Base-by-base conservation (phyloP, 23 red algal species). In the Gracilaria gracilis region DNA sequence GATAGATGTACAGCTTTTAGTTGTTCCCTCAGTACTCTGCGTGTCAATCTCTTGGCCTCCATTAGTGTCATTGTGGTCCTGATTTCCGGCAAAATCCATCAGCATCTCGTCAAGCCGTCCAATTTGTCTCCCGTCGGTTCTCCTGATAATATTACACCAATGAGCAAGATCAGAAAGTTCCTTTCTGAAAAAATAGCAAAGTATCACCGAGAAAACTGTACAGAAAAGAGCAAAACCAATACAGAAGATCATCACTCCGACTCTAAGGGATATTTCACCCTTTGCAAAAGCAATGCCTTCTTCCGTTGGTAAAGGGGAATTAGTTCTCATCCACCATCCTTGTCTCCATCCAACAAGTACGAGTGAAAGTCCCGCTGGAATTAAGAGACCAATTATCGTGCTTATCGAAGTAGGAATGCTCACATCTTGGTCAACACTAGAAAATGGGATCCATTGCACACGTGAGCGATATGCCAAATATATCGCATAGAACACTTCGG, bases 321-420 rank as follows among this genome's bases (percentile, higher is more conserved):
- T 46, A 36, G 69, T 42, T 42, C 17, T 74, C 69, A 74, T 74
- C 69, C 69, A 74, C 69, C 69, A 74, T 24, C 69, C 24, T 42
- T 74, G 36, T 74, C 39, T 36, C 69, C 69, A 74, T 74, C 69
- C 69, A 6, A 74, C 39, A 44, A 74, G 69, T 29, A 74, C 20
- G 28, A 74, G 21, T n/a, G 69, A 74, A 42, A 74, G 69, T 15
- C 34, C 32, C 44, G 69, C 36, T 46, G 69, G 19, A 74, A 74
- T 24, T 46, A 19, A n/a, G 28, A 74, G 69, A 74, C 20, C 21
- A 36, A 74, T 20, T 74, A 74, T 23, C 28, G 34, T 74, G 36
- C 4, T 9, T 67, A 67, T 29, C 3, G 37, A 23, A 38, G 37
- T 42, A 42, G 20, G 69, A 42, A 25, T 4, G 13, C 44, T 74